Evolutionary conservation across 805 yeast species (phyloP), one percentile per base, ranked within the genome.

Genomic region (Candida corydali): DNA sequence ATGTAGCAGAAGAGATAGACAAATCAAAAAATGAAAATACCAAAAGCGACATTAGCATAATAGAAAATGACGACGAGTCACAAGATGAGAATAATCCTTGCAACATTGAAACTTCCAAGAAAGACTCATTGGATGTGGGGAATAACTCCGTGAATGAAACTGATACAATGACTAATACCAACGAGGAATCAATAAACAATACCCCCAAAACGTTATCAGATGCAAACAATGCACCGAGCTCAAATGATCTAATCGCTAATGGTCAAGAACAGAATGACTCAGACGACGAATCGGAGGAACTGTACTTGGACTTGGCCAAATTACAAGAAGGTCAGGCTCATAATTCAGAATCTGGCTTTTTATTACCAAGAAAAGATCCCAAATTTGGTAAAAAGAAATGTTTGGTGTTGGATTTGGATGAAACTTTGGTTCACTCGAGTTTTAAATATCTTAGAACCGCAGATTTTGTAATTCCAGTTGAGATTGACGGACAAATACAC

Each of bases 401-500:
- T 59, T 72, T 93, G 23, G 85, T 93, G 10, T 70, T 93, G 37
- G 99, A 93, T 61, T 67, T 93, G 45, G 98, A 93, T 61, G 98
- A 93, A 61, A 93, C 98, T 2, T 73, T 93, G 41, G 98, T 93
- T 22, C 99, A 93, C 59, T 86, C 96, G 1, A 82, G 95, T 5
- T 93, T 93, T 70, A 89, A 91, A 59, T 87, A 82, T 58, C 73
- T 93, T 39, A 78, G 94, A 41, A 83, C 88, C 30, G 95, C 96
- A 1, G 99, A 93, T 63, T 93, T 93, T 63, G 94, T 94, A 32
- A 86, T 93, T 34, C 98, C 98, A 11, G 98, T 93, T 36, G 98
- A 91, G 58, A 91, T 93, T 44, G 98, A 93, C 51, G 82, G 82
- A 50, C 91, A 86, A 57, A 73, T 81, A 22, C 98, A 93, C 59